Percentiles rank a stretch among this genome's conserved stretches.
Conservation (phyloP, 768 basidiomycete species). For the Leccinum rimulosum region DNA sequence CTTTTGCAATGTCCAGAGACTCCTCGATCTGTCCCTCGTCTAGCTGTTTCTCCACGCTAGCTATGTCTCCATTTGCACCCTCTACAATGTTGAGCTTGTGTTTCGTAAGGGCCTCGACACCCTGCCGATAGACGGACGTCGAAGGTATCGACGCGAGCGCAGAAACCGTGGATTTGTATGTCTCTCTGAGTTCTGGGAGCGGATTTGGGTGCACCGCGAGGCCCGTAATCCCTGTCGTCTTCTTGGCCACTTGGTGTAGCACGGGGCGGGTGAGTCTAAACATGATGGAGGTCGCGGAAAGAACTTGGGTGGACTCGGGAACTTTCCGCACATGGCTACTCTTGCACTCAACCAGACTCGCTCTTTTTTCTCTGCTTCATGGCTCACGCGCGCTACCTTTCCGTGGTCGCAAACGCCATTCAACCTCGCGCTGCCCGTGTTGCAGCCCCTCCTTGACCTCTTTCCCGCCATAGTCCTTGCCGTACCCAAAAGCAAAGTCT, state of each 20-base stretch:
- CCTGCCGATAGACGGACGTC: slow-evolving; percentile 86
- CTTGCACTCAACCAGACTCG: slow-evolving; percentile 36
- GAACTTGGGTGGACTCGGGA: not conserved
- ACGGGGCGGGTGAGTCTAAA: slow-evolving; percentile 75
- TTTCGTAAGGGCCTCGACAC: slow-evolving; percentile 79
- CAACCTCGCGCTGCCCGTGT: slow-evolving; percentile 37
- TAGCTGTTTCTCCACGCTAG: slow-evolving; percentile 67
- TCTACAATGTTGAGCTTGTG: slow-evolving; percentile 76
- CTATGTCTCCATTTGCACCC: slow-evolving; percentile 62
- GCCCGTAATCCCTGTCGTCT: slow-evolving; percentile 84
- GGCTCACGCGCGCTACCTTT: slow-evolving; percentile 19
- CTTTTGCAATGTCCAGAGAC: slow-evolving; percentile 75
- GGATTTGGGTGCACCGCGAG: slow-evolving; percentile 83
- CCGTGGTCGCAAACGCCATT: slow-evolving; percentile 22
- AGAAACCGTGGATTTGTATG: slow-evolving; percentile 76
- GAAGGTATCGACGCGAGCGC: slow-evolving; percentile 69
- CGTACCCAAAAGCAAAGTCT: slow-evolving; percentile 91
- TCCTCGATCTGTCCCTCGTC: slow-evolving; percentile 88
- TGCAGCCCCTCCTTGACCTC: slow-evolving; percentile 61
- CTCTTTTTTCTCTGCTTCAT: slow-evolving; percentile 26
- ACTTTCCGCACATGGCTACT: slow-evolving; percentile 36
- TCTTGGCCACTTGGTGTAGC: slow-evolving; percentile 60
- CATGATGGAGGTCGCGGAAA: slow-evolving; percentile 45
- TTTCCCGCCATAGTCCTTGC: slow-evolving; percentile 87
- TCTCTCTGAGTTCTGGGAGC: slow-evolving; percentile 69